Conservation (phyloP, 768 basidiomycete species). For the Austroboletus eburneus region DNA sequence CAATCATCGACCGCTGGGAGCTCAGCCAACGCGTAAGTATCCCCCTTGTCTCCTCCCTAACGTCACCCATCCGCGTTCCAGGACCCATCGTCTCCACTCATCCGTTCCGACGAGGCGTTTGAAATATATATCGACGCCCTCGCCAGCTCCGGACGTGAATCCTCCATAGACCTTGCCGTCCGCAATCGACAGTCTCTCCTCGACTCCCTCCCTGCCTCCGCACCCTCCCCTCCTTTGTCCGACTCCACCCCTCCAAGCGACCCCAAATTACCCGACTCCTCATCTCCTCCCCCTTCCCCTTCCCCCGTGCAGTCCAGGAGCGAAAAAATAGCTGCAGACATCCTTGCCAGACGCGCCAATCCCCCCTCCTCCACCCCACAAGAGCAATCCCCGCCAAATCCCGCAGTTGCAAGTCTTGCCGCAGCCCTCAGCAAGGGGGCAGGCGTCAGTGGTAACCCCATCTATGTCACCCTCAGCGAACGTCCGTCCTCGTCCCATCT, state of each 20-base stretch:
- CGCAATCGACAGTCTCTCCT: slow-evolving; percentile 64
- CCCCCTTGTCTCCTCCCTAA: background rate
- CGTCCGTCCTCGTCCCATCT: slow-evolving; percentile 42
- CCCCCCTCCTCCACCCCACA: slow-evolving; percentile 3
- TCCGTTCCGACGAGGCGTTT: slow-evolving; percentile 70
- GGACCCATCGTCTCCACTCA: slow-evolving; percentile 66
- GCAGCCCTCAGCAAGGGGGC: slow-evolving; percentile 41
- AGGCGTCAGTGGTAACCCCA: slow-evolving; percentile 52
- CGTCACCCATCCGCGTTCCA: slow-evolving; percentile 26
- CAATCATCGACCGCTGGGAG: slow-evolving; percentile 79
- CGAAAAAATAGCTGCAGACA: slow-evolving; percentile 39
- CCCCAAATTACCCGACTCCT: slow-evolving; percentile 11
- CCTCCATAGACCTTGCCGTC: slow-evolving; percentile 62
- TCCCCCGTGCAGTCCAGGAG: slow-evolving; percentile 31
- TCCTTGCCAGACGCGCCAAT: slow-evolving; percentile 31
- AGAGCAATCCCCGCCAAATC: slow-evolving; percentile 17
- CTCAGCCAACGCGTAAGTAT: slow-evolving; percentile 77
- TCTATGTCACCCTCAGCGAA: slow-evolving; percentile 80
- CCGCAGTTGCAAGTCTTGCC: slow-evolving; percentile 40
- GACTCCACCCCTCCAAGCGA: slow-evolving; percentile 18
- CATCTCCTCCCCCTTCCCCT: slow-evolving; percentile 6
- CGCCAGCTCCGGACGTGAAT: slow-evolving; percentile 50
- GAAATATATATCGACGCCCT: slow-evolving; percentile 71
- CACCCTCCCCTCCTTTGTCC: background rate
- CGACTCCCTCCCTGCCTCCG: slow-evolving; percentile 28